Evolutionary conservation across 768 basidiomycete genomes (phyloP), one percentile per base, ranked within the genome.

Genomic region (Mycena capillaripes): DNA sequence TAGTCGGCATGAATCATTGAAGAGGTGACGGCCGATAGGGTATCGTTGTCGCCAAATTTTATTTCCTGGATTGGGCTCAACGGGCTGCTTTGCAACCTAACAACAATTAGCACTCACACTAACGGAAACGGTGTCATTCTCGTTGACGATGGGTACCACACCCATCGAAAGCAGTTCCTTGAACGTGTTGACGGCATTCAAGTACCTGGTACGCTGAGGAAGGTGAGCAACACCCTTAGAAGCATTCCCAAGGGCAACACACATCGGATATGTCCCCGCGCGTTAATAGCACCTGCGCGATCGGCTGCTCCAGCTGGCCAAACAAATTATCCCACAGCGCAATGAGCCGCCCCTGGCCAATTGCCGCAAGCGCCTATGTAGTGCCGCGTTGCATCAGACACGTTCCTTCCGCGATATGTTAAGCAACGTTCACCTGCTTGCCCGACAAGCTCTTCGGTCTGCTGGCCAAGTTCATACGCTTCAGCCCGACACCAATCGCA

Each of bases 31-130:
- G 98, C 98, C 46, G 97, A 98, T 21, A 99, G 86, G 0, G 97
- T 98, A 80, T 99, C 98, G 81, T 99, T 99, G 84, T 99, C 98
- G 57, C 98, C 98, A 76, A 99, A 99, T 94, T 97, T 97, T 73
- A 99, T 99, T 93, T 99, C 98, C 96, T 97, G 78, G n/a, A n/a
- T 17, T 4, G 25, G 36, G 29, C 32, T 36, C 30, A 30, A 60
- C 25, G 7, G 30, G 21, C 32, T n/a, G 34, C 19, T 11, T 8
- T 50, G 14, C 17, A 34, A 62, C 25, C 34, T 11, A 21, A 19
- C 29, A 14, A 10, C 27, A 34, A 40, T 12, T 38, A 21, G 32
- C 38, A 90, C 95, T 80, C 79, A 97, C 96, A 84, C 96, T 96
- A 69, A 99, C 98, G 27, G 97, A 97, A 40, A 99, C 92, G 0